These are phyloP conservation scores for Hyaloperonospora arabidopsidis DNA, from an alignment of 352 stramenopile species.

Conservation along the genomic window DNA sequence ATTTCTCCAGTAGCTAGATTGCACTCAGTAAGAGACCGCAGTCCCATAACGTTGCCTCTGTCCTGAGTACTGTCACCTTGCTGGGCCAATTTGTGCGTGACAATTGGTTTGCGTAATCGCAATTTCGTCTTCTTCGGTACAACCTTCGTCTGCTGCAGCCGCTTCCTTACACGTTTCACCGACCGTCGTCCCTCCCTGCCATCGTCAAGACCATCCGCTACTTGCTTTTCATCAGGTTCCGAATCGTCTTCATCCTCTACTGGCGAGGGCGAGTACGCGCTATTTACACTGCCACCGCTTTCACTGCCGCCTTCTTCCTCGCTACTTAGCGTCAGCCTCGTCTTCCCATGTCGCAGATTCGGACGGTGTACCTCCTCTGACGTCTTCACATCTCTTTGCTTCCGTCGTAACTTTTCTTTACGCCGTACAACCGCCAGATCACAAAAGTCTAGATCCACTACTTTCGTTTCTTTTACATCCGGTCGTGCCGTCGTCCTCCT, in stretches of 20 bases:
- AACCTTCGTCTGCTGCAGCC: constrained; percentile 13
- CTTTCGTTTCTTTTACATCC: constrained; percentile 34
- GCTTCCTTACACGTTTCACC: constrained; percentile 23
- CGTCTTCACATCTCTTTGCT: constrained; percentile 25
- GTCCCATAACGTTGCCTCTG: not conserved
- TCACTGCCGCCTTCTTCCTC: constrained; percentile 24
- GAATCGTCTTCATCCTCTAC: constrained; percentile 29
- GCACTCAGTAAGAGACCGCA: not conserved
- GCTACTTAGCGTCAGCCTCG: constrained; percentile 25
- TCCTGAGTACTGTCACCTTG: not conserved
- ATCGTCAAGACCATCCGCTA: constrained; percentile 39
- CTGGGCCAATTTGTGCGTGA: constrained; percentile 18
- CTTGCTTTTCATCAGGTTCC: constrained; percentile 30
- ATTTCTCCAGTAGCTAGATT: constrained; percentile 4
- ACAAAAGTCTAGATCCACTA: constrained; percentile 42
- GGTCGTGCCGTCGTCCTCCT: constrained; percentile 13
- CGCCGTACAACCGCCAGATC: constrained; percentile 49
- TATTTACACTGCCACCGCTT: constrained; percentile 28
- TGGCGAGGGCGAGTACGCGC: constrained; percentile 33
- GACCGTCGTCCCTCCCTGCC: constrained; percentile 23
- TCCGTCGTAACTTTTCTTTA: constrained; percentile 45
- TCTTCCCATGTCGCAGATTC: constrained; percentile 30
- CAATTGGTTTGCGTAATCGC: constrained; percentile 15
- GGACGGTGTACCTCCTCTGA: constrained; percentile 38
- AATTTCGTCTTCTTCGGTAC: constrained; percentile 22